Base-by-base conservation (phyloP, 768 basidiomycete species). In the Cantharellus anzutake region DNA sequence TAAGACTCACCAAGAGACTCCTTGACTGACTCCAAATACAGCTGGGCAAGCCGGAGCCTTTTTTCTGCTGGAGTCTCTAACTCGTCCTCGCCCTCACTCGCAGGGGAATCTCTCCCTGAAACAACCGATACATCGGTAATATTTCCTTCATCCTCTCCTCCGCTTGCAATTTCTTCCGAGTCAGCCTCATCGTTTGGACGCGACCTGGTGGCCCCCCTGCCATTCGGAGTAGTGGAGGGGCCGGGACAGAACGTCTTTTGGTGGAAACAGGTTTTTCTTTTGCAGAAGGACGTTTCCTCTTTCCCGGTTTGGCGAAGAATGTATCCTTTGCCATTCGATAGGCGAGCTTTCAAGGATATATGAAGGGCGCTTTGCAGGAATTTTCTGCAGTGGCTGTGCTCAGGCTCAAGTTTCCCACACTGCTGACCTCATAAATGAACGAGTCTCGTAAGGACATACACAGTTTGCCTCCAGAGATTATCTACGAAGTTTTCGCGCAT, bases 11-110 rank as follows among this genome's bases (percentile, higher is more conserved):
- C 74, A 38, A 93, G 70, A 42, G 78, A 80, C 61, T 83, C 80
- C 69, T 87, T 87, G 11, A 98, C 81, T 62, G 76, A 83, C 62
- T 90, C 81, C 44, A 99, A 73, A 70, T 98, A 97, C 63, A 94
- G 70, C 69, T 91, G 86, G 3, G 94, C 93, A 42, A 99, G 73
- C 61, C 96, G 74, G 20, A 99, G 74, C 61, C 96, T 75, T 71
- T 98, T 99, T 74, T 91, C 82, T 0, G 90, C 91, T 2, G 91
- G 88, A 3, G 91, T 94, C 72, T 97, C 94, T 63, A 82, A 74
- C 63, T 82, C 79, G 64, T 92, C 83, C 65, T 96, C 91, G 48
- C 91, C 89, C 3, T 80, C 85, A 29, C 20, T 29, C 20, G 20
- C 20, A 29, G 20, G 20, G 64, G 84, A 86, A 37, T 73, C 76